These are phyloP conservation scores for Cryptococcus sp. DNA, from an alignment of 1,284 basidiomycete species.

Conservation along the genomic window DNA sequence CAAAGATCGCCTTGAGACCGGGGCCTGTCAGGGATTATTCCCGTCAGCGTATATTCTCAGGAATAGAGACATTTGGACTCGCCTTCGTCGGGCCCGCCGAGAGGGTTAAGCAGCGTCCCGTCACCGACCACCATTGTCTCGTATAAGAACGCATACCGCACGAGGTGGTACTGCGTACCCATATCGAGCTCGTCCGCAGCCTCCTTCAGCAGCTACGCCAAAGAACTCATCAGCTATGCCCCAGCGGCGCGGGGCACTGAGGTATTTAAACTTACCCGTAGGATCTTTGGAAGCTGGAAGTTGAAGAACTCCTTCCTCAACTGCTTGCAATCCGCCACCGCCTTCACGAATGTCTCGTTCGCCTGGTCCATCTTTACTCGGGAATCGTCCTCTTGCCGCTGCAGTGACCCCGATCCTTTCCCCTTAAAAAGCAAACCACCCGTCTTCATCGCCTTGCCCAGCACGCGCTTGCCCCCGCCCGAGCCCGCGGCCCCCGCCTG, in stretches of 20 bases:
- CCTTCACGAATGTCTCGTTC: conserved; percentile 85
- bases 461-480: conserved; percentile 31
- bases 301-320: conserved; percentile 97
- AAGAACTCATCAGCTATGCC: neutral
- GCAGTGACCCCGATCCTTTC: conserved; percentile 87
- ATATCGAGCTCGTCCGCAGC: conserved; percentile 94
- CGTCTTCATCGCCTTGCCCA: conserved; percentile 76
- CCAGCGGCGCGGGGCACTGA: neutral
- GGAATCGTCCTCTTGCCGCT: conserved; percentile 92
- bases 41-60: neutral
- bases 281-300: conserved; percentile 87
- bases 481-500: neutral
- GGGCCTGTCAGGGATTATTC: conserved; percentile 51
- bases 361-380: conserved; percentile 75
- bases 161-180: conserved; percentile 93
- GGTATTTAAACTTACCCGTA: conserved; percentile 64
- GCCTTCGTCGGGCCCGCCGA: conserved; percentile 36
- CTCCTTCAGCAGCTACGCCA: conserved; percentile 79
- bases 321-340: conserved; percentile 83
- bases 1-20: conserved; percentile 81
- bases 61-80: conserved; percentile 4
- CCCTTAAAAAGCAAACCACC: conserved; percentile 87
- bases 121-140: conserved; percentile 88
- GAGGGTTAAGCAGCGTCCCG: conserved; percentile 63
- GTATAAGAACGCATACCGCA: conserved; percentile 89